Evolutionary conservation across 768 basidiomycete genomes (phyloP), one percentile per base, ranked within the genome.

Genomic region (Suillus hirtellus): DNA sequence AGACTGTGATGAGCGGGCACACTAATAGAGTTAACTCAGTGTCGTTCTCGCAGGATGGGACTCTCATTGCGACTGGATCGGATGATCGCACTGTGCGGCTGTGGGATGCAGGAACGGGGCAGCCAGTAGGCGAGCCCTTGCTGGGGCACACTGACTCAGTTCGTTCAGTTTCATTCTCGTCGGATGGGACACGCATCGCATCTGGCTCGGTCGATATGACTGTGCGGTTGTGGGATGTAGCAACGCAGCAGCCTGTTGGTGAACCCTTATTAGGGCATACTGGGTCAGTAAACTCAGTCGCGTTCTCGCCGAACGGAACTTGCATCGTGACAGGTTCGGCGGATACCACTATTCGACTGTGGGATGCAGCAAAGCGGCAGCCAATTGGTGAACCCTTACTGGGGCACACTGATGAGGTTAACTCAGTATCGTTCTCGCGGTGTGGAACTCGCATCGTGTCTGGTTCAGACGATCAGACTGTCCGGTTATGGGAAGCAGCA

Each of bases 391-490:
- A 38, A 1, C 64, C 64, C 17, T 40, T 62, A 9, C 10, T 12
- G 10, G 69, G 70, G 15, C 70, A 70, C 43, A 58, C 14, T 31
- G 53, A 64, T 4, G 2, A 1, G 5, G 63, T 71, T 19, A 56
- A 34, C 0, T 65, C 66, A 15, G 35, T 73, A 6, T 60, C 65
- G 8, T 70, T 71, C 31, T 72, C 70, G 1, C 59, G 47, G 8
- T 65, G 66, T 27, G 71, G 65, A 1, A 44, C 38, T 15, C 64
- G 56, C 4, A 66, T 73, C 2, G 70, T 64, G 0, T 69, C 72
- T 9, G 65, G 70, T 19, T 67, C 69, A 0, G 2, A 3, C 0
- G 70, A 71, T 31, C 46, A 43, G 10, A 61, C 63, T 21, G 27
- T 69, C 9, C 61, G 68, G 1, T 31, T 70, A 10, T 70, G 69